Conservation (phyloP, 192 early-diverging fungal genomes). For the Linnemannia hyalina region DNA sequence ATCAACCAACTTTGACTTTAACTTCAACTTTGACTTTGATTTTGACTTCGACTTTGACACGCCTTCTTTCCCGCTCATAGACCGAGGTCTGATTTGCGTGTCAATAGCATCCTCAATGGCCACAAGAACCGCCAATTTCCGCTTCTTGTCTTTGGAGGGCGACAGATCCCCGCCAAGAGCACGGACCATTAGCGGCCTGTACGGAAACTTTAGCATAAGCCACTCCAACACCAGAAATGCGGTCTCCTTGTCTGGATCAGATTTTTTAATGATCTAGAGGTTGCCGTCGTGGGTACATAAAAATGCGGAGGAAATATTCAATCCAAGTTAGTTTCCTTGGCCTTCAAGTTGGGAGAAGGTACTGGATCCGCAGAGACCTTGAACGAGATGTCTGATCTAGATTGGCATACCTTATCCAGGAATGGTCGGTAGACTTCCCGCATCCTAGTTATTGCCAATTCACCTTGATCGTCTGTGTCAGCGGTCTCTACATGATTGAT, state of each 20-base stretch:
- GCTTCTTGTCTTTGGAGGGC: conserved; percentile 13
- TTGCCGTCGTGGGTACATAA: neutral
- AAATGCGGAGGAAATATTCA: neutral
- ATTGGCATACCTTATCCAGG: conserved; percentile 18
- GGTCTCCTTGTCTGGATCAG: conserved; percentile 24
- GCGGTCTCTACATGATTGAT: conserved; percentile 12
- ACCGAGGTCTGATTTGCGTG: neutral
- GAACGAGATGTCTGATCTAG: too few relatives aligned
- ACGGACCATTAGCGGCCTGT: conserved; percentile 2
- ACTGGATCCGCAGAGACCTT: too few relatives aligned
- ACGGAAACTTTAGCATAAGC: conserved; percentile 19
- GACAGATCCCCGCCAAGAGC: conserved; percentile 17
- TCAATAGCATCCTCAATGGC: conserved; percentile 30
- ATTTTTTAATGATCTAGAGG: conserved; percentile 29
- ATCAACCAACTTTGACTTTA: neutral
- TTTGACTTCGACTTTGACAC: neutral
- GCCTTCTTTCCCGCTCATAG: neutral
- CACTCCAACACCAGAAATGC: conserved; percentile 29
- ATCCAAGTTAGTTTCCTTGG: neutral
- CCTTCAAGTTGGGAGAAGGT: too few relatives aligned
- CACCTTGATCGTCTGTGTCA: neutral
- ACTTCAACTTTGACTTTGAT: neutral
- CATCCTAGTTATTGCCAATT: neutral
- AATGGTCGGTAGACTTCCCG: conserved; percentile 25
- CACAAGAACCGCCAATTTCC: conserved; percentile 26